phyloP scores from a whole-genome alignment of 2,329 filamentous ascomycete genomes.

The Claviceps pusilla region DNA sequence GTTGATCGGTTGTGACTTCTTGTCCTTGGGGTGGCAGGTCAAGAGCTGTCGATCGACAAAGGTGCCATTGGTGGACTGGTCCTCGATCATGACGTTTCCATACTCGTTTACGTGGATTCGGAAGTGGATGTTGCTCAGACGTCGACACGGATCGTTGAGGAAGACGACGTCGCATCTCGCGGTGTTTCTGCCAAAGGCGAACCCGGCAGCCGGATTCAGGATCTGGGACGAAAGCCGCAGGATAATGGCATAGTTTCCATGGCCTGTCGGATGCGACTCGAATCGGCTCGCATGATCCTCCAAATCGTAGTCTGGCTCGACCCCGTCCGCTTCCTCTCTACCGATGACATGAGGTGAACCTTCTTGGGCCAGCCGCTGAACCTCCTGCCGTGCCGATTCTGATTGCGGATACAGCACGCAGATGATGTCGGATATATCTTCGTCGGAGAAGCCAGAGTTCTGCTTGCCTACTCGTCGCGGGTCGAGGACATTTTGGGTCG shows the following conservation, averaged over 20 bases:
- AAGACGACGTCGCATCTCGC: slow-evolving; percentile 58
- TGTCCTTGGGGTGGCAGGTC: slow-evolving; percentile 23
- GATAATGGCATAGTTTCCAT: slow-evolving; percentile 54
- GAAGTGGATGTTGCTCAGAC: slow-evolving; percentile 91
- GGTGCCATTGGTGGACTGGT: slow-evolving; percentile 92
- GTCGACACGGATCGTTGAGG: slow-evolving; percentile 48
- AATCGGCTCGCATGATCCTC: slow-evolving; percentile 37
- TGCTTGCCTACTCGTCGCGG: slow-evolving; percentile 65
- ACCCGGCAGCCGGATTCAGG: slow-evolving; percentile 56
- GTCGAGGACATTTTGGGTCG: slow-evolving; percentile 43
- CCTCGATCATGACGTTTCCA: slow-evolving; percentile 79
- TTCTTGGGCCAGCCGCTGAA: slow-evolving; percentile 36
- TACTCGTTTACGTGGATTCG: slow-evolving; percentile 81
- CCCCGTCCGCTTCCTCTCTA: slow-evolving; percentile 32
- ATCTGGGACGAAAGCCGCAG: slow-evolving; percentile 62
- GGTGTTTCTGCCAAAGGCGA: slow-evolving; percentile 70
- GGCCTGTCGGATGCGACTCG: slow-evolving; percentile 27
- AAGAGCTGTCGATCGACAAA: slow-evolving; percentile 63
- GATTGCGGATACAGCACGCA: slow-evolving; percentile 76
- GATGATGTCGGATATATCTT: slow-evolving; percentile 76
- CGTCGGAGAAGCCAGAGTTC: slow-evolving; percentile 67
- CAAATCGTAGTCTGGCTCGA: slow-evolving; percentile 34
- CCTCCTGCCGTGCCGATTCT: slow-evolving; percentile 53
- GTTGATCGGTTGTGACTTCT: slow-evolving; percentile 15
- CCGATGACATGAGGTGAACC: slow-evolving; percentile 34